A percentile compares a stretch with the other conserved stretches of the same genome.
phyloP scores from a whole-genome alignment of 148 eudicot species.

The Vaccinium darrowii region DNA sequence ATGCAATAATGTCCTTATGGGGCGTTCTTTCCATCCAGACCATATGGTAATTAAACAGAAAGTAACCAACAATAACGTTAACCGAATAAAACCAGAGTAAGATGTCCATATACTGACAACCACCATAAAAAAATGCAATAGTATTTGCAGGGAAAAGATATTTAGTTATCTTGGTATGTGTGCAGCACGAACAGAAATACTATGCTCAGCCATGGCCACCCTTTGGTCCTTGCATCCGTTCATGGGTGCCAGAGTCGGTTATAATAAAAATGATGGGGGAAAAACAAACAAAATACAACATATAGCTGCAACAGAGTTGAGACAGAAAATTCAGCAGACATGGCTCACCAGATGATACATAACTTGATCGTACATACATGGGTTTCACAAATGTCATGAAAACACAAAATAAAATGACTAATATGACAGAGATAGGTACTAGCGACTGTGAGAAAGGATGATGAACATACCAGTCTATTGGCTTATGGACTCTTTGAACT shows the following conservation, averaged over 20 bases:
- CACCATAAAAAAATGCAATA: background rate
- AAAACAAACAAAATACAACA: background rate
- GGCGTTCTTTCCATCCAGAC: background rate
- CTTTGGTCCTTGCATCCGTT: background rate
- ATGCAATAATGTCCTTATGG: background rate
- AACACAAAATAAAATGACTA: background rate
- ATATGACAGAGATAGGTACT: background rate
- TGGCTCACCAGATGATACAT: background rate
- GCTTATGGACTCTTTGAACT: background rate
- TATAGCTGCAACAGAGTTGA: background rate
- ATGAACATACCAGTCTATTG: background rate
- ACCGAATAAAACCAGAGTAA: background rate
- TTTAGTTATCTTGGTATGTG: background rate
- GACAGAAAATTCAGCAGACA: background rate
- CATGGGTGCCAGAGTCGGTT: background rate
- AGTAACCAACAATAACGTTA: background rate
- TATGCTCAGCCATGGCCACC: background rate
- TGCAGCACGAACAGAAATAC: background rate
- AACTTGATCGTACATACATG: background rate
- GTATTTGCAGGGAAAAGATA: background rate
- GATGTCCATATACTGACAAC: background rate
- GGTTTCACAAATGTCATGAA: background rate
- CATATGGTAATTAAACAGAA: background rate
- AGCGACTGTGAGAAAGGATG: background rate
- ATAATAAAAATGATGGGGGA: background rate